A percentile compares a stretch with the other conserved stretches of the same genome.
Evolutionary conservation across 352 stramenopile species (phyloP).

Genomic region (Globisporangium lucens): DNA sequence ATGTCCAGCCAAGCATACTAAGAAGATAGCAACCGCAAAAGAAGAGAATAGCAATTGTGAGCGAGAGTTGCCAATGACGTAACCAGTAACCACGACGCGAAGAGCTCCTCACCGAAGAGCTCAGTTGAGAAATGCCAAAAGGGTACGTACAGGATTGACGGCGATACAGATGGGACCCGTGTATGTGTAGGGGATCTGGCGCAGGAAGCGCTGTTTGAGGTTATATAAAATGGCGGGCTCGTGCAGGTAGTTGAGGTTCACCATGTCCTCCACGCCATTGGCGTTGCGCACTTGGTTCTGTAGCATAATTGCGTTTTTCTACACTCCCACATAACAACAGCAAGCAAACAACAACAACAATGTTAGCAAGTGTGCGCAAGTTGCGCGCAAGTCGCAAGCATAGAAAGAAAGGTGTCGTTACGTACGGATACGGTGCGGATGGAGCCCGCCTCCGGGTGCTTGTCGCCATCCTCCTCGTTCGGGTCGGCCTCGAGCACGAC

Average conservation of each 20-base stretch:
- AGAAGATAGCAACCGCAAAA: background rate
- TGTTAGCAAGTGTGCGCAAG: background rate
- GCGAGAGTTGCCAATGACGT: conserved; percentile 1
- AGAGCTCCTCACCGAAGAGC: background rate
- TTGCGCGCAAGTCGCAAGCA: background rate
- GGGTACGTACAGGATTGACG: conserved; percentile 91
- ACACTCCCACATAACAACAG: conserved; percentile 13
- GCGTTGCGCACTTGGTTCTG: conserved; percentile 55
- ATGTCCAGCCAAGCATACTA: conserved; percentile 92
- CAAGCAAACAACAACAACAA: conserved; percentile 8
- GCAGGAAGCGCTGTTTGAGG: conserved; percentile 85
- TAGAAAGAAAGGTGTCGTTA: conserved; percentile 3
- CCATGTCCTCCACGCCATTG: conserved; percentile 82
- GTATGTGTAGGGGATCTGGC: conserved; percentile 94
- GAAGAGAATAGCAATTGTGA: conserved; percentile 3
- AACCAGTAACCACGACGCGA: background rate
- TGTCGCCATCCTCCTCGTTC: conserved; percentile 56
- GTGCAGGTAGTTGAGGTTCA: conserved; percentile 89
- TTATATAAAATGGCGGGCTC: conserved; percentile 92
- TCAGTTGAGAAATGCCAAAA: background rate
- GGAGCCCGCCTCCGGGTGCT: conserved; percentile 53
- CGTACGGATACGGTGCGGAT: conserved; percentile 52
- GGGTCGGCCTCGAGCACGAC: conserved; percentile 73
- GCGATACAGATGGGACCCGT: conserved; percentile 97
- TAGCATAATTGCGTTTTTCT: conserved; percentile 78